Conservation (phyloP, 257 asterid species). For the Solanum ossicruentum region DNA sequence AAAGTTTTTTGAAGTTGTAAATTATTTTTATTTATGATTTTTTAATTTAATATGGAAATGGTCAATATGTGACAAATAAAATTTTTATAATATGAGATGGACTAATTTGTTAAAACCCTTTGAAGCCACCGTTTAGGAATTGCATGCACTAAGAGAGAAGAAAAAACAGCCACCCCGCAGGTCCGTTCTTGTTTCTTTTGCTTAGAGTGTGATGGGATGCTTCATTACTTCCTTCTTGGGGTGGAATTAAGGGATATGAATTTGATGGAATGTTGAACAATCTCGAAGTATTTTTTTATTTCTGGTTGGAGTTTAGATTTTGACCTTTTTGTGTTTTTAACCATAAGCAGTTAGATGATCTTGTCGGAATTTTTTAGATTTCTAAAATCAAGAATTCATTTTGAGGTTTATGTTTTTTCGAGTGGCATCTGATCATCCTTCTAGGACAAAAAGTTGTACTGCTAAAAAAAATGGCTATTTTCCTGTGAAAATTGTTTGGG, state of each 20-base stretch:
- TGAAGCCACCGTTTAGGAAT: background rate
- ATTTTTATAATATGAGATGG: too few species aligned
- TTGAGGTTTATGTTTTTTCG: background rate
- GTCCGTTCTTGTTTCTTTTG: background rate
- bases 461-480: background rate
- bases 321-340: background rate
- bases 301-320: background rate
- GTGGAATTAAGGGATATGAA: background rate
- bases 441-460: background rate
- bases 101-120: background rate
- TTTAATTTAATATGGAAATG: too few species aligned
- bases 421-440: background rate
- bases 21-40: too few species aligned
- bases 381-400: background rate
- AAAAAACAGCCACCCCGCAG: background rate
- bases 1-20: too few species aligned
- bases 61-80: too few species aligned
- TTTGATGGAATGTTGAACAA: background rate
- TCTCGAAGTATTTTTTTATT: background rate
- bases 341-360: background rate
- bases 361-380: background rate
- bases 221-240: background rate
- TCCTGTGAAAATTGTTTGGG: too few species aligned
- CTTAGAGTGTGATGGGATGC: background rate
- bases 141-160: background rate